These are phyloP conservation scores for Daldinia sp. DNA, from an alignment of 2,329 filamentous ascomycete species.

Conservation along the genomic window DNA sequence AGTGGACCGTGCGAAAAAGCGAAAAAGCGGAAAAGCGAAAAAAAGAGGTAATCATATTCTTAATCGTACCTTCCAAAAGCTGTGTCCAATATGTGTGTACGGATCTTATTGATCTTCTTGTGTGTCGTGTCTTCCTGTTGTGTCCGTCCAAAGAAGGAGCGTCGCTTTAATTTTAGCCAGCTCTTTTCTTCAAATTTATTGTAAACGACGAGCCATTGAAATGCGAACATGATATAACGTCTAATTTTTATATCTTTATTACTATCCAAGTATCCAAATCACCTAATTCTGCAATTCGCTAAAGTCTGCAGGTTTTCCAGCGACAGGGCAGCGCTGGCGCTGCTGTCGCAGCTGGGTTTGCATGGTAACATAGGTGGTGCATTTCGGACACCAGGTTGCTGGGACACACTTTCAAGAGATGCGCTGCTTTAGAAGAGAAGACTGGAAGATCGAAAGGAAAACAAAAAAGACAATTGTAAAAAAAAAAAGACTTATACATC, in stretches of 20 bases:
- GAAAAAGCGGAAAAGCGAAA: not conserved
- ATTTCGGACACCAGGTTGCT: constrained; percentile 37
- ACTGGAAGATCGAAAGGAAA: not conserved
- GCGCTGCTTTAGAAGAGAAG: not conserved
- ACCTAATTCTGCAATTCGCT: not conserved
- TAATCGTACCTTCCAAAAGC: constrained; percentile 16
- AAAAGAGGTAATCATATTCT: constrained; percentile 21
- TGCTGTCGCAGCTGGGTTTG: constrained; percentile 38
- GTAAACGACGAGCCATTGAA: constrained; percentile 31
- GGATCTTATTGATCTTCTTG: not conserved
- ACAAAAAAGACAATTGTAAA: constrained; percentile 1
- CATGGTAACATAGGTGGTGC: constrained; percentile 28
- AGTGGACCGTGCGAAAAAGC: constrained; percentile 40
- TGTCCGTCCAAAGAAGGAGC: constrained; percentile 15
- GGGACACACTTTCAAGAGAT: constrained; percentile 1
- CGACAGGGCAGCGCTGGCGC: constrained; percentile 40
- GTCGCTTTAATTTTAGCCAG: constrained; percentile 19
- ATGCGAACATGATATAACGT: constrained; percentile 33
- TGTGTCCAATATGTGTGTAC: not conserved
- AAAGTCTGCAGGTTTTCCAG: constrained; percentile 5
- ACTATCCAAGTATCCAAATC: constrained; percentile 20
- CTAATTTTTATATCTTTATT: constrained; percentile 13
- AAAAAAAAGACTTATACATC: not conserved
- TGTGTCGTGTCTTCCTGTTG: constrained; percentile 13
- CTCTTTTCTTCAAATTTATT: not conserved